Base-by-base conservation (phyloP, 768 basidiomycete species). In the Rhizopogon vulgaris region DNA sequence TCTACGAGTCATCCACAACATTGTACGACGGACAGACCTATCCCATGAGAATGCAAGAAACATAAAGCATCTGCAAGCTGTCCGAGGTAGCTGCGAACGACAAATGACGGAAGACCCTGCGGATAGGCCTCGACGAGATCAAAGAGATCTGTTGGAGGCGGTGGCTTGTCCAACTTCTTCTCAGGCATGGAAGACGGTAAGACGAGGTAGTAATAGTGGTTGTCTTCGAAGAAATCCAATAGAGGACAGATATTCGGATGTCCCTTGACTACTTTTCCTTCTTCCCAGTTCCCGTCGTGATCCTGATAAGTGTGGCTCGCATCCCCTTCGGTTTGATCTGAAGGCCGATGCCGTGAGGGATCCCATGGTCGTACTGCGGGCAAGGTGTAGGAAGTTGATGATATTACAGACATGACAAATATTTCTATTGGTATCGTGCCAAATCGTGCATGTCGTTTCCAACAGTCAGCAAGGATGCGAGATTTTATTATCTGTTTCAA, bases 401-500 rank as follows among this genome's bases (percentile, higher is more conserved):
- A 93, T 68, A 92, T 85, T 42, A 88, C 83, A 52, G 89, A 90
- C 90, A 93, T 89, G 63, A 93, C 90, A 65, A 88, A 90, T 24
- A 95, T 95, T 72, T 99, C 96, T 73, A 98, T 95, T 14, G 96
- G 95, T 61, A 98, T 96, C 7, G 96, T 96, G 52, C 95, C 95
- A 66, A 90, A 81, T 56, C 86, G 82, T 39, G 90, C 88, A 66
- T 99, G 95, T 63, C 90, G 90, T 74, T 98, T 98, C 96, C 96
- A 99, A 69, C 95, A 98, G 72, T 99, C 95, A 28, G 95, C 95
- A 48, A 99, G 79, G 54, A 99, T 99, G 48, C 96, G 89, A 42
- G 91, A 94, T 70, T 98, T 98, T 75, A 98, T 94, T 63, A 98
- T 86, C 69, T 96, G 94, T 65, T 99, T 99, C 71, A 99, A 93